These are phyloP conservation scores for Dichomitus squalens DNA, from an alignment of 1,284 basidiomycete species.

Conservation along the genomic window DNA sequence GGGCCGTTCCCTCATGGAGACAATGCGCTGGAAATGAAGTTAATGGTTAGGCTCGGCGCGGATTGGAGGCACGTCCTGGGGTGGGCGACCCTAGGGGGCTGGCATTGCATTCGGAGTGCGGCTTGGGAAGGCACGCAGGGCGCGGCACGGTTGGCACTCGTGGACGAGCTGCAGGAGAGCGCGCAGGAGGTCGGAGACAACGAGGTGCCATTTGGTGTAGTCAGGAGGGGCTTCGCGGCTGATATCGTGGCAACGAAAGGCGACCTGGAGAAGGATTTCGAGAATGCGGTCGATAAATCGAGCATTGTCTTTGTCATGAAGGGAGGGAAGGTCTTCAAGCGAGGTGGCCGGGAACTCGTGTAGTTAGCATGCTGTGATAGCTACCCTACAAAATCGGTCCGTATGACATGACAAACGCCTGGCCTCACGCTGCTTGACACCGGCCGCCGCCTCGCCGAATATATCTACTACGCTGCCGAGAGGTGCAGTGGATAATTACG, in stretches of 20 bases:
- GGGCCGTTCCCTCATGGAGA: conserved; percentile 63
- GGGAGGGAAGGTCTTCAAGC: conserved; percentile 52
- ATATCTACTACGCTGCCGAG: not conserved
- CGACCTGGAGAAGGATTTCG: conserved; percentile 50
- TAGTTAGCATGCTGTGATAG: not conserved
- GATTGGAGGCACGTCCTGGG: conserved; percentile 52
- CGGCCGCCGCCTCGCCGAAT: not conserved
- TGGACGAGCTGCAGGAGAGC: conserved; percentile 35
- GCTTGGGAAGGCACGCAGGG: conserved; percentile 51
- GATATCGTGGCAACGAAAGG: conserved; percentile 58
- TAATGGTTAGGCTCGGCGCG: conserved; percentile 62
- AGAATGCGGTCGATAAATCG: conserved; percentile 44
- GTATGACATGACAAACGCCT: not conserved
- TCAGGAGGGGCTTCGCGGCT: conserved; percentile 56
- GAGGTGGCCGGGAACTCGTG: conserved; percentile 36
- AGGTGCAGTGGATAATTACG: not conserved
- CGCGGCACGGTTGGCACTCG: conserved; percentile 32
- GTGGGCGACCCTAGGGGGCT: conserved; percentile 64
- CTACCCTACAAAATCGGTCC: not conserved
- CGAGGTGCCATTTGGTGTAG: conserved; percentile 57
- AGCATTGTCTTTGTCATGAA: conserved; percentile 63
- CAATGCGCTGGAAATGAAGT: conserved; percentile 61
- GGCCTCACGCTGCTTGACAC: not conserved
- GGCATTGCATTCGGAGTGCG: conserved; percentile 55
- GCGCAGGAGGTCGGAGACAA: conserved; percentile 46